Evolutionary conservation across 2,329 filamentous ascomycete genomes (phyloP), one percentile per base, ranked within the genome.

Genomic region (Sphaerulina populicola): DNA sequence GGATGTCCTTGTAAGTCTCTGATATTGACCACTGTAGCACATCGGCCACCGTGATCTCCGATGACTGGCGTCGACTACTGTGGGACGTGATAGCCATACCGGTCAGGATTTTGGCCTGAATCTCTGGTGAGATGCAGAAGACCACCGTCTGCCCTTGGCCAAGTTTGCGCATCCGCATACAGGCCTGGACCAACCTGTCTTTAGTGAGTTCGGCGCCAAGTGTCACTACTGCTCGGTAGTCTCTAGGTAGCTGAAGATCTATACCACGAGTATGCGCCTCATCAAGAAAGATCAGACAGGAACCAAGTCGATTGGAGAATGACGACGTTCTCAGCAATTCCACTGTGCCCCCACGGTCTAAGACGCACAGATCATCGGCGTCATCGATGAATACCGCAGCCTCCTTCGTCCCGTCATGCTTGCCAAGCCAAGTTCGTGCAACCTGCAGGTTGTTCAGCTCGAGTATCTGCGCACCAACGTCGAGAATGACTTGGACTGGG

Each of bases 151-250:
- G 84, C 0, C 82, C 82, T 2, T 78, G 68, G 0, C 82, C 85
- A 0, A 90, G 72, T 52, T 82, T 79, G 9, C 84, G 67, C 77
- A 88, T 81, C n/a, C 85, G 67, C 81, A 85, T 86, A 52, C 82
- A 85, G 0, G 82, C 82, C 75, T 89, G 85, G 0, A 82, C 78
- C 0, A 88, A 63, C 11, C 76, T 70, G 53, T 90, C 86, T 54
- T 89, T 90, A 0, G 80, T 83, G 1, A 88, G 57, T 3, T 72
- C 70, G 0, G 80, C 72, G 0, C 85, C 84, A 0, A 91, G 63
- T 0, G 83, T 88, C 0, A 89, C 80, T 0, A 80, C 80, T 0
- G 84, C 86, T 0, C 79, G 71, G 56, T 82, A 83, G 10, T 74
- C 4, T 0, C 51, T 50, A 0, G 83, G 85, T 0, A 88, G 65